Base-by-base conservation (phyloP, 169 alveolate genomes). In the Amoebophrya sp. region DNA sequence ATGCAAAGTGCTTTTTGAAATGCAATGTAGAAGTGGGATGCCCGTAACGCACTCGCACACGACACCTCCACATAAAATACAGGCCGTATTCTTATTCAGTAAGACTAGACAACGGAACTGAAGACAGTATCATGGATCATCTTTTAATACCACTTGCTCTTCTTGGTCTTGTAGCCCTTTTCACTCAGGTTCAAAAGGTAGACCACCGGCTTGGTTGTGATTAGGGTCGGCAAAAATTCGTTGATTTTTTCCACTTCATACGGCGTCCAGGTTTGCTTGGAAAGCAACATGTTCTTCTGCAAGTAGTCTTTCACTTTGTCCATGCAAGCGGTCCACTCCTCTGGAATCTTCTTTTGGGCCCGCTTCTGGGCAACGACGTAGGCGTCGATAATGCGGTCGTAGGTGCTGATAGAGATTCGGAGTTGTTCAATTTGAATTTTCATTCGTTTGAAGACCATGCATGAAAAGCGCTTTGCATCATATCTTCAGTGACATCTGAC, bases 161-260 rank as follows among this genome's bases (percentile, higher is more conserved):
- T 99, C 94, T 97, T 99, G n/a, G 98, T 94, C 39, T 97, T 94
- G 94, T 96, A 99, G 93, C 98, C 99, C 77, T 96, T 95, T 94
- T 97, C 98, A 77, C 98, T 95, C 94, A 99, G 94, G 94, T 99
- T 99, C 39, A 98, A 98, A 89, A 98, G 94, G 95, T 98, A 99
- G 29, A 99, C 99, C 29, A 98, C 98, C n/a, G 99, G 99, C 96
- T 99, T 99, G 2, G 99, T 99, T 32, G 99, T 99, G 83, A 99
- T 66, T 3, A 66, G 83, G 35, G 18, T 66, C 10, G 83, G 83
- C 1, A 66, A 25, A 25, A 66, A 66, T 25, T 66, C 83, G 32
- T 66, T 66, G 83, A 66, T 66, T 66, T 66, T 66, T 41, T 92
- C 95, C 35, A 93, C 94, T 39, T 92, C 91, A 29, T 29, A 29